These are phyloP conservation scores for Eragrostis nindensis DNA, from an alignment of 176 grass and related monocot genomes.

Conservation along the genomic window DNA sequence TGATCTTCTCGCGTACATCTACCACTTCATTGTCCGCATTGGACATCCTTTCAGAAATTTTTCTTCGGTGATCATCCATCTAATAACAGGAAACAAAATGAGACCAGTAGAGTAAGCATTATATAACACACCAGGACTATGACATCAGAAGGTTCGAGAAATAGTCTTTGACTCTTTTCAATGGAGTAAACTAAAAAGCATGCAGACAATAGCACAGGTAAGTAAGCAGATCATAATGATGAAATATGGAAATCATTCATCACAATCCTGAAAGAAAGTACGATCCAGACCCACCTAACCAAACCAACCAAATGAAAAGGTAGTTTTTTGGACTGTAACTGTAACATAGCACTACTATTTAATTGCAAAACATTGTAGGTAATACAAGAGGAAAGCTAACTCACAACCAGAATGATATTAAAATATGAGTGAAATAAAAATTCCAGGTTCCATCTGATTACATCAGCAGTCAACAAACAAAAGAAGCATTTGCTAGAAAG, in stretches of 20 bases:
- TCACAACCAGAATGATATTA: background rate
- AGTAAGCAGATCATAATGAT: background rate
- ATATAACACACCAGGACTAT: constrained; percentile 38
- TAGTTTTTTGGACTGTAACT: background rate
- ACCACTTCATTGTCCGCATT: constrained; percentile 81
- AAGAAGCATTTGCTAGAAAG: constrained; percentile 12
- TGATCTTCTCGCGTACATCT: constrained; percentile 77
- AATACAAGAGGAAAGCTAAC: constrained; percentile 8
- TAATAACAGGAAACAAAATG: constrained; percentile 48
- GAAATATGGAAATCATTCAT: background rate
- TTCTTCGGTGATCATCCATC: constrained; percentile 88
- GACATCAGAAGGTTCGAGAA: constrained; percentile 1
- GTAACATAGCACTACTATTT: background rate
- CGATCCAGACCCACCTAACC: background rate
- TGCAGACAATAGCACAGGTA: background rate
- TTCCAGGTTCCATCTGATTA: background rate
- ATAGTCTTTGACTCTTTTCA: background rate
- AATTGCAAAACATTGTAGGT: background rate
- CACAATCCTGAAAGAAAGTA: background rate
- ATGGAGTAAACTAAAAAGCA: background rate
- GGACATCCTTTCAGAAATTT: constrained; percentile 83
- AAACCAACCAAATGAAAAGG: constrained; percentile 9
- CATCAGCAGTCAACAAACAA: no score
- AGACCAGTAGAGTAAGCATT: constrained; percentile 13
- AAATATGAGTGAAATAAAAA: constrained; percentile 1